These are phyloP conservation scores for Colletotrichum tanaceti DNA, from an alignment of 2,329 filamentous ascomycete genomes.

Conservation along the genomic window DNA sequence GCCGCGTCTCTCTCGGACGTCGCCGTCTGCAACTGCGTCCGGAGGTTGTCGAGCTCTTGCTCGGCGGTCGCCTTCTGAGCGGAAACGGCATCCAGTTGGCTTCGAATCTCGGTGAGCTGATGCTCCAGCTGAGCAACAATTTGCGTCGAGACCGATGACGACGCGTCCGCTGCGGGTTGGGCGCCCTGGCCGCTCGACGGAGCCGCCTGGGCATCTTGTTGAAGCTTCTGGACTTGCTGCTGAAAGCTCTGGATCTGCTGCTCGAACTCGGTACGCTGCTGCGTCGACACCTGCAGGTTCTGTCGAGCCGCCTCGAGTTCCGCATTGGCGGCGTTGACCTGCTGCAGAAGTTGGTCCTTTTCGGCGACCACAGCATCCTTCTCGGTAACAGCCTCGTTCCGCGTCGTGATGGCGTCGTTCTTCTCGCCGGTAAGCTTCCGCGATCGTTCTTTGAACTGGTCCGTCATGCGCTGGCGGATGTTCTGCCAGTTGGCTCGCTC, in stretches of 20 bases:
- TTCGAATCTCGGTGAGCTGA: conserved; percentile 61
- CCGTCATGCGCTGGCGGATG: conserved; percentile 64
- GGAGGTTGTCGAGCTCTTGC: conserved; percentile 67
- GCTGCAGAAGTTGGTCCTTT: conserved; percentile 64
- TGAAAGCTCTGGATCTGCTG: conserved; percentile 58
- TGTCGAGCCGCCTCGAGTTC: conserved; percentile 66
- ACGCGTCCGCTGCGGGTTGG: conserved; percentile 49
- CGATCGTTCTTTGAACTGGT: conserved; percentile 72
- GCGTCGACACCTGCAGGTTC: conserved; percentile 48
- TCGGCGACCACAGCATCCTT: conserved; percentile 64
- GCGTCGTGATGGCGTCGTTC: conserved; percentile 63
- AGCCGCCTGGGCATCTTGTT: conserved; percentile 52
- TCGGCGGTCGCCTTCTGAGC: conserved; percentile 78
- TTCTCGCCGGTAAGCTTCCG: conserved; percentile 66
- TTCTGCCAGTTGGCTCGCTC: conserved; percentile 67
- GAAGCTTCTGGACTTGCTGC: conserved; percentile 54
- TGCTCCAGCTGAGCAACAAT: conserved; percentile 60
- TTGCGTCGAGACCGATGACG: conserved; percentile 59
- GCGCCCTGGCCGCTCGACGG: conserved; percentile 50
- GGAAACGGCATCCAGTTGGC: conserved; percentile 73
- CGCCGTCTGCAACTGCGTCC: conserved; percentile 69
- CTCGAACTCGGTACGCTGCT: conserved; percentile 53
- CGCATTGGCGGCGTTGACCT: conserved; percentile 59
- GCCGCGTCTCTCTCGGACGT: conserved; percentile 74
- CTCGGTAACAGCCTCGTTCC: conserved; percentile 63